phyloP scores from a whole-genome alignment of 1,284 basidiomycete genomes.

The Malassezia equina region DNA sequence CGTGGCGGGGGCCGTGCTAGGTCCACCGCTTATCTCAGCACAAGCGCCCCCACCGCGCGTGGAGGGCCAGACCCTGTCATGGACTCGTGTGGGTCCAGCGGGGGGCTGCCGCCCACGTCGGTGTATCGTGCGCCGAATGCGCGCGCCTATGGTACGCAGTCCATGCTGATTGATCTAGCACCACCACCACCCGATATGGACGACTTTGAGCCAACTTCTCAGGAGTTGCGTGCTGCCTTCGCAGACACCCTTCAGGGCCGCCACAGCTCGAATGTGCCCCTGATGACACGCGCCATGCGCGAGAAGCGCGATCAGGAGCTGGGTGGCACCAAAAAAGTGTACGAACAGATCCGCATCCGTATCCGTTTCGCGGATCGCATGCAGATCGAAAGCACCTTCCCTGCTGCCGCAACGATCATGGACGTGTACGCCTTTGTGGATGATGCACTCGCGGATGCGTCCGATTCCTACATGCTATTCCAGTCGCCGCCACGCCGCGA shows the following conservation, averaged over 20 bases:
- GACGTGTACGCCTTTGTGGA: slow-evolving; percentile 73
- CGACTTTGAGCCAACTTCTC: slow-evolving; percentile 57
- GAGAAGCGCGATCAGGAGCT: slow-evolving; percentile 55
- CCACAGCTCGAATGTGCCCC: slow-evolving; percentile 64
- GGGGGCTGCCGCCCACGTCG: not conserved
- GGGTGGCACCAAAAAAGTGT: slow-evolving; percentile 58
- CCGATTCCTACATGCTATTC: slow-evolving; percentile 71
- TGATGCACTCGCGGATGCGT: slow-evolving; percentile 60
- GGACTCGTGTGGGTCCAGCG: not conserved
- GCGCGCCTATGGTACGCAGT: slow-evolving; percentile 10
- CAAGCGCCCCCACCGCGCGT: not conserved
- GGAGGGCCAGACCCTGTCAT: not conserved
- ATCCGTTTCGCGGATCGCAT: slow-evolving; percentile 69
- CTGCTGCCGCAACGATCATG: slow-evolving; percentile 64
- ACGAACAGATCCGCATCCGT: slow-evolving; percentile 68
- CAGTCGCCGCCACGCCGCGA: slow-evolving; percentile 65
- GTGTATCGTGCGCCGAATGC: slow-evolving; percentile 12
- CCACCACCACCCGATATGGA: slow-evolving; percentile 17
- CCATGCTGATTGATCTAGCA: not conserved
- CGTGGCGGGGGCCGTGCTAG: not conserved
- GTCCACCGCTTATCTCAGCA: slow-evolving; percentile 3
- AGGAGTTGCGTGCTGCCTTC: slow-evolving; percentile 61
- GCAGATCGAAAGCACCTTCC: slow-evolving; percentile 67
- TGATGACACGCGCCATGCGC: slow-evolving; percentile 61
- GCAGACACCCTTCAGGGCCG: slow-evolving; percentile 59